phyloP scores from a whole-genome alignment of 371 early-diverging fungal species.

The Lichtheimia ramosa region DNA sequence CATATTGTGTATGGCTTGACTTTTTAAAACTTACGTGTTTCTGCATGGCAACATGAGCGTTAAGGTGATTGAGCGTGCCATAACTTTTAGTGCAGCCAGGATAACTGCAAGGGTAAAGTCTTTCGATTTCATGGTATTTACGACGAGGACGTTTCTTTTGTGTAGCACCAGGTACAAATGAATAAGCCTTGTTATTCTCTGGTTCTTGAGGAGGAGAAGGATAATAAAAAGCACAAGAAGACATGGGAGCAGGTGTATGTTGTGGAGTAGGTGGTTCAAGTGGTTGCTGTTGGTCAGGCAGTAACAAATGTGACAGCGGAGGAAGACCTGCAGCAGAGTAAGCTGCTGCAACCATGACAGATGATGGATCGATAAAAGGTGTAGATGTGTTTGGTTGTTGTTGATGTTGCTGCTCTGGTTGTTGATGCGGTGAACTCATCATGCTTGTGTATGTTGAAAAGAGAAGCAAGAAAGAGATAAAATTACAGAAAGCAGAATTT shows the following conservation, averaged over 20 bases:
- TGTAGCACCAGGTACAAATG: constrained; percentile 60
- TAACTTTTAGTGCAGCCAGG: constrained; percentile 66
- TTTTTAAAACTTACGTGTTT: constrained; percentile 50
- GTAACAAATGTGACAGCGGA: not conserved
- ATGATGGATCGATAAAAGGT: not conserved
- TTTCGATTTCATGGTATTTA: constrained; percentile 71
- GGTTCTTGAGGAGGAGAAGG: no score
- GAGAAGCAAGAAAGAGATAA: no score
- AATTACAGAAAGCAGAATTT: no score
- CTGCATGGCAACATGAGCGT: constrained; percentile 75
- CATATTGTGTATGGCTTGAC: no score
- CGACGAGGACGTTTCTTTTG: constrained; percentile 70
- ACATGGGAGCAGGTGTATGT: not conserved
- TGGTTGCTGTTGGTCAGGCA: not conserved
- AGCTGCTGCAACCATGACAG: not conserved
- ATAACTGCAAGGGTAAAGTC: constrained; percentile 66
- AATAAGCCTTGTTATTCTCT: constrained; percentile 30
- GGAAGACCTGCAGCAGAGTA: not conserved
- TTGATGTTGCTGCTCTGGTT: no score
- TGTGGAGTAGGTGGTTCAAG: not conserved
- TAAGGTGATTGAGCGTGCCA: constrained; percentile 74
- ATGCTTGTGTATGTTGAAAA: no score
- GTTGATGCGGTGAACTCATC: no score
- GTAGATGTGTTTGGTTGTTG: no score
- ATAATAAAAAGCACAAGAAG: not conserved